Conservation (phyloP, 768 basidiomycete genomes). For the Xerocomus spinulosus region DNA sequence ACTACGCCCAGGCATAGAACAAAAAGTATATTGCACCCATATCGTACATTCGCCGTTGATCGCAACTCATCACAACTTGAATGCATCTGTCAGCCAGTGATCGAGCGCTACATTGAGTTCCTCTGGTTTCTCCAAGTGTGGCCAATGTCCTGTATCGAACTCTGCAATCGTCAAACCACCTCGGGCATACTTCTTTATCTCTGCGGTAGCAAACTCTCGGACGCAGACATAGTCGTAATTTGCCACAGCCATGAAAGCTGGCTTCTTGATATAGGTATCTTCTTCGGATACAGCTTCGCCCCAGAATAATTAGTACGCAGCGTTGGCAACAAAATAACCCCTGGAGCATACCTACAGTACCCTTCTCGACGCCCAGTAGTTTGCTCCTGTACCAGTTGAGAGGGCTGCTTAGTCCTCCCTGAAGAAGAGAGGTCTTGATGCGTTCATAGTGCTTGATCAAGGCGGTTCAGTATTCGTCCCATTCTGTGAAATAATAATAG, state of each 20-base stretch:
- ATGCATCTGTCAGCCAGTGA: constrained; percentile 28
- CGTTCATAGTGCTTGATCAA: constrained; percentile 26
- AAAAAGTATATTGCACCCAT: not conserved
- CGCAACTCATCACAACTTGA: constrained; percentile 7
- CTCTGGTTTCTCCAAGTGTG: constrained; percentile 31
- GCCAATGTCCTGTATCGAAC: constrained; percentile 39
- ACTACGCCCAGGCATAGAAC: not conserved
- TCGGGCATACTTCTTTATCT: constrained; percentile 26
- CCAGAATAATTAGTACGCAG: not conserved
- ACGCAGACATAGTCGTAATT: constrained; percentile 34
- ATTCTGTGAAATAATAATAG: not conserved
- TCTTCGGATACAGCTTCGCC: constrained; percentile 21
- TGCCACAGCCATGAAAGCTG: constrained; percentile 36
- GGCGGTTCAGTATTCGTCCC: not conserved
- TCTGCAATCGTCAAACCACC: constrained; percentile 28
- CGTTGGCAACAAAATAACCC: not conserved
- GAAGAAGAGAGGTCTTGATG: constrained; percentile 24
- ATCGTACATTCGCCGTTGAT: constrained; percentile 1
- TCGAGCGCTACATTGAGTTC: constrained; percentile 34
- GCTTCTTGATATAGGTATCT: constrained; percentile 29
- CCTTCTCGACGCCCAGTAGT: constrained; percentile 25
- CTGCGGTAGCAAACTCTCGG: constrained; percentile 18
- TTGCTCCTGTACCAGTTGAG: constrained; percentile 37
- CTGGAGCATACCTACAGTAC: constrained; percentile 26
- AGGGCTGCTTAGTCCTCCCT: constrained; percentile 32